phyloP scores from a whole-genome alignment of 371 early-diverging fungal species.

The Mortierella sp. region DNA sequence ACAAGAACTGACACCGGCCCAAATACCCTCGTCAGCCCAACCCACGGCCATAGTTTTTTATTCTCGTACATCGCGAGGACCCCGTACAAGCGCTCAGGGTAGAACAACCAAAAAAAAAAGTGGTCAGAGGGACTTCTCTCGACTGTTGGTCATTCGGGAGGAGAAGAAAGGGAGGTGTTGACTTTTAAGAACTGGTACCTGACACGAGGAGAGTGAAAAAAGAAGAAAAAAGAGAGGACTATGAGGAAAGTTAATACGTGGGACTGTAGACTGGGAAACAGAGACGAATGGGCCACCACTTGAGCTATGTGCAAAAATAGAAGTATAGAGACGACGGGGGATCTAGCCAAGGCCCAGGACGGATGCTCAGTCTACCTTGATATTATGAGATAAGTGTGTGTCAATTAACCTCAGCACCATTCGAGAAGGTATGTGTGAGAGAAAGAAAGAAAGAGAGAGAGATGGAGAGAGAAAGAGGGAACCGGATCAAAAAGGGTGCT shows the following conservation, averaged over 20 bases:
- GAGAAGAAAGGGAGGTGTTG: neutral
- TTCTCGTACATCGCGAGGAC: neutral
- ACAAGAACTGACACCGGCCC: slow-evolving; percentile 1
- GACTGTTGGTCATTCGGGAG: neutral
- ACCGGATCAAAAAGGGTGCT: neutral
- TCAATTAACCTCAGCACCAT: neutral
- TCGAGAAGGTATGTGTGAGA: neutral
- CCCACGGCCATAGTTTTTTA: neutral
- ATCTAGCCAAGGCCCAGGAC: slow-evolving; percentile 11
- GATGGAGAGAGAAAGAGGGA: neutral
- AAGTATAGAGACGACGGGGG: neutral
- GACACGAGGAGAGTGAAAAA: neutral
- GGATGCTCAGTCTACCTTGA: slow-evolving; percentile 9
- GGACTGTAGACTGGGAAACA: neutral
- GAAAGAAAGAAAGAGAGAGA: neutral
- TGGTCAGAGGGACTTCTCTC: neutral
- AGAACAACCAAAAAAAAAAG: too few species aligned
- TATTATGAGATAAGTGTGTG: neutral
- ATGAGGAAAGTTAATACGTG: neutral
- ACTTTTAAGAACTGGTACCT: slow-evolving; percentile 4
- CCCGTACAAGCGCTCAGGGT: neutral
- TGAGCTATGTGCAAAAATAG: neutral
- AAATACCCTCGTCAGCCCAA: slow-evolving; percentile 12
- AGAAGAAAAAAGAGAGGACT: neutral
- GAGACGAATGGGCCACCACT: neutral